Conservation (phyloP, 148 eudicot species). For the Amaranthus hypochondriacus region DNA sequence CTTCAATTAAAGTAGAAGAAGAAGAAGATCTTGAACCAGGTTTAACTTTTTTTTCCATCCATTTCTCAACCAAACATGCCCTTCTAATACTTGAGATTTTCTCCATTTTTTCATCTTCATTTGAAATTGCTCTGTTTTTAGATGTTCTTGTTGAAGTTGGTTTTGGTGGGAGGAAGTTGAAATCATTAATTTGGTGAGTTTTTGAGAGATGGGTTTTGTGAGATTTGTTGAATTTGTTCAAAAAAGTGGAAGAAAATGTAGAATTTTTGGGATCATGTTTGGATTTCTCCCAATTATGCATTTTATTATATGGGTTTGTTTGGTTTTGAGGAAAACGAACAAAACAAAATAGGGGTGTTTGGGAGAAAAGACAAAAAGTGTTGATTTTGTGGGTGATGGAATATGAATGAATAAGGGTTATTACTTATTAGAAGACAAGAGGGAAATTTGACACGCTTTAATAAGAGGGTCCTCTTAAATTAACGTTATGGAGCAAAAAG, state of each 20-base stretch:
- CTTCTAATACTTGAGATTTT: conserved; percentile 36
- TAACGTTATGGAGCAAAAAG: no score
- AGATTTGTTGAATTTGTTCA: conserved; percentile 63
- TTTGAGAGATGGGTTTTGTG: conserved; percentile 18
- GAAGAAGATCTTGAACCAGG: conserved; percentile 8
- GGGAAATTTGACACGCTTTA: no score
- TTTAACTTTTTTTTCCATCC: conserved; percentile 51
- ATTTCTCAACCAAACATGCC: conserved; percentile 54
- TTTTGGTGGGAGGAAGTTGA: neutral
- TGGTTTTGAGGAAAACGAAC: conserved; percentile 13
- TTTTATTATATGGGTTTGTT: neutral
- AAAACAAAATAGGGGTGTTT: neutral
- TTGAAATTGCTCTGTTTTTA: conserved; percentile 15
- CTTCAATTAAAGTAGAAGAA: conserved; percentile 19
- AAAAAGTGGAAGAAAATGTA: conserved; percentile 66
- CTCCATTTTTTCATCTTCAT: conserved; percentile 17
- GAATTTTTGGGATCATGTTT: conserved; percentile 30
- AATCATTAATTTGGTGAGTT: conserved; percentile 5
- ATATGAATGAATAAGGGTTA: conserved; percentile 4
- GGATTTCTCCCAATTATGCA: conserved; percentile 35
- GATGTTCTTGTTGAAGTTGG: neutral
- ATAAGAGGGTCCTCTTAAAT: no score
- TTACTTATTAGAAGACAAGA: neutral
- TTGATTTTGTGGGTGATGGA: conserved; percentile 14
- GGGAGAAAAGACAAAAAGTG: conserved; percentile 13